Evolutionary conservation across 2,329 filamentous ascomycete genomes (phyloP).

Genomic region (Stemphylium vesicarium): DNA sequence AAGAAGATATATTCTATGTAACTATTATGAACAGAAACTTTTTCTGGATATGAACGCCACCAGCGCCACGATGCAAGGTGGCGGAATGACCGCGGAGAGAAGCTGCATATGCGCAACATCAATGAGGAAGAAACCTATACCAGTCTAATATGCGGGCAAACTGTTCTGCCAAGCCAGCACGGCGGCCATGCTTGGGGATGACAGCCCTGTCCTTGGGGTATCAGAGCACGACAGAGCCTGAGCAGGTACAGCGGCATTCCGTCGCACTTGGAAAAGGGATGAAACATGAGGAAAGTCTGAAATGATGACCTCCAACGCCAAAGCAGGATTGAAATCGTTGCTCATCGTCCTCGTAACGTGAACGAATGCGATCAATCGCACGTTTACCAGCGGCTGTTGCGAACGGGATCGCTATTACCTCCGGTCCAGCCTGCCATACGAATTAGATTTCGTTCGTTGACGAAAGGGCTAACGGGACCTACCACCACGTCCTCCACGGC

Average conservation of each 20-base stretch:
- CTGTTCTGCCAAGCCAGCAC: conserved; percentile 15
- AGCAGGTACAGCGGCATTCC: conserved; percentile 14
- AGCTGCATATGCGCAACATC: conserved; percentile 11
- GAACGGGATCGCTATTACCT: conserved; percentile 48
- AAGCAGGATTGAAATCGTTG: conserved; percentile 16
- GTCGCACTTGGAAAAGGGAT: conserved; percentile 11
- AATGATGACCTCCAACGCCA: conserved; percentile 30
- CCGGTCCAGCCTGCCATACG: conserved; percentile 43
- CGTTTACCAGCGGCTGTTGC: conserved; percentile 51
- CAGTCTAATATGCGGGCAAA: conserved; percentile 35
- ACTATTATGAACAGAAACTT: conserved; percentile 38
- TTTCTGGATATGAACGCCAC: conserved; percentile 31
- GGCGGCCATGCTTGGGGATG: conserved; percentile 18
- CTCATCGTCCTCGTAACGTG: conserved; percentile 11
- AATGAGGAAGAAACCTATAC: conserved; percentile 29
- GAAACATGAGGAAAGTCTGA: conserved; percentile 17
- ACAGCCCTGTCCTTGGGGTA: conserved; percentile 38
- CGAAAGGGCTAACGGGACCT: conserved; percentile 21
- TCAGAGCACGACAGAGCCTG: conserved; percentile 34
- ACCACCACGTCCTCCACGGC: conserved; percentile 63
- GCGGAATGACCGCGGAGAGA: conserved; percentile 10
- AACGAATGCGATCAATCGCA: conserved; percentile 2
- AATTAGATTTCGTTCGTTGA: conserved; percentile 23
- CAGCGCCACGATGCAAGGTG: conserved; percentile 34
- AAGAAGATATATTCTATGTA: conserved; percentile 30